Evolutionary conservation across 1,284 basidiomycete genomes (phyloP).

Genomic region (Ceratobasidium sp.): DNA sequence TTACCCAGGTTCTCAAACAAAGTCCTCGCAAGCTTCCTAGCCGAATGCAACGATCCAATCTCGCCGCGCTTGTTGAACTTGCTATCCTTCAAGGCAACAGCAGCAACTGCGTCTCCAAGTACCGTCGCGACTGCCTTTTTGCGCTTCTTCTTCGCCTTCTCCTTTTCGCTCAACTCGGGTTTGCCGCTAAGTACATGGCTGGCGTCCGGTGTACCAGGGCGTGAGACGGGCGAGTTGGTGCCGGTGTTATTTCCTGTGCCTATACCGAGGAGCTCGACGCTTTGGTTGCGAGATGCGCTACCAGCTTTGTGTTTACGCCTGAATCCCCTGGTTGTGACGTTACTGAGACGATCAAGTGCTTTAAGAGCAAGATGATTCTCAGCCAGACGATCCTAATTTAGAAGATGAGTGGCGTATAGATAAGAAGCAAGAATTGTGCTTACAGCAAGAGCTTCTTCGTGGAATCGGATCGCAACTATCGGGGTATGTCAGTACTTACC

Average conservation of each 20-base stretch:
- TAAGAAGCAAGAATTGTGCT: conserved; percentile 13
- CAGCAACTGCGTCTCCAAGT: conserved; percentile 73
- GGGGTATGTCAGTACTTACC: background rate
- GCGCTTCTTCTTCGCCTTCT: conserved; percentile 58
- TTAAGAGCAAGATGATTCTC: conserved; percentile 78
- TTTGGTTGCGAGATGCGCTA: conserved; percentile 27
- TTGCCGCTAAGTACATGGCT: conserved; percentile 4
- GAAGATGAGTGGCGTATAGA: conserved; percentile 4
- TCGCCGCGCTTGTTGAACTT: conserved; percentile 71
- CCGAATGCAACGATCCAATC: conserved; percentile 74
- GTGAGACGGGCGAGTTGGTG: conserved; percentile 45
- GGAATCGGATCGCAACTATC: conserved; percentile 79
- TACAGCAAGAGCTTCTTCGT: conserved; percentile 74
- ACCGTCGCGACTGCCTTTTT: conserved; percentile 72
- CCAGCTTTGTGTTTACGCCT: conserved; percentile 41
- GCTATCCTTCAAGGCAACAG: conserved; percentile 77
- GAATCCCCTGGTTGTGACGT: conserved; percentile 40
- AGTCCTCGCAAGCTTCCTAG: conserved; percentile 79
- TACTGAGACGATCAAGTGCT: conserved; percentile 72
- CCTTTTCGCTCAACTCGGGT: conserved; percentile 30
- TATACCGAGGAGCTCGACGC: conserved; percentile 43
- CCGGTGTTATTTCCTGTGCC: conserved; percentile 4
- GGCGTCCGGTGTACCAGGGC: conserved; percentile 47
- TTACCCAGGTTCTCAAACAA: conserved; percentile 78
- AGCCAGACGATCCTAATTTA: conserved; percentile 68